Evolutionary conservation across 192 early-diverging fungal genomes (phyloP).

Genomic region (Gigaspora rosea): DNA sequence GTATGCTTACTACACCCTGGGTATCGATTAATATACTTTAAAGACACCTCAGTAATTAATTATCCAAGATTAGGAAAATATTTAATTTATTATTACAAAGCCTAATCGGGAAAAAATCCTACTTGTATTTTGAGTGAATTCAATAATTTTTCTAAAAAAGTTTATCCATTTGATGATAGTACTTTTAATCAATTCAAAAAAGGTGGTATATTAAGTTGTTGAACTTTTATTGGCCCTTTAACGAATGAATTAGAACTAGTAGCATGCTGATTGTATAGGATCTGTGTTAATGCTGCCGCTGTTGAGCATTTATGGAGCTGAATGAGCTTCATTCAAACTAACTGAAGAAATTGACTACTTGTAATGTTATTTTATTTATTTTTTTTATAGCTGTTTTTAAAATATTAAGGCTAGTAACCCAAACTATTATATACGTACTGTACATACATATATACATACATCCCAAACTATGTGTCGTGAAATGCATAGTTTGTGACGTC

Average conservation of each 20-base stretch:
- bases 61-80: slow-evolving; percentile 7
- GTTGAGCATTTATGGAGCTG: not conserved
- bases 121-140: not conserved
- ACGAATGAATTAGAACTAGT: slow-evolving; percentile 7
- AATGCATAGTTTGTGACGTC: too few relatives aligned
- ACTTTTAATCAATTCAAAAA: slow-evolving; percentile 1
- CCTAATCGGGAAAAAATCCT: not conserved
- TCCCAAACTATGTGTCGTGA: too few relatives aligned
- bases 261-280: not conserved
- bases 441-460: too few relatives aligned
- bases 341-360: not conserved
- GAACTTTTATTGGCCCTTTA: not conserved
- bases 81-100: slow-evolving; percentile 4
- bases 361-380: not conserved
- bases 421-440: too few relatives aligned
- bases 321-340: not conserved
- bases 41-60: not conserved
- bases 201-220: not conserved
- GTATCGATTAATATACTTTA: slow-evolving; percentile 7
- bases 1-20: slow-evolving; percentile 14
- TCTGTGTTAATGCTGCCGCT: slow-evolving; percentile 6
- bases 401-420: too few relatives aligned
- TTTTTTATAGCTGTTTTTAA: not conserved
- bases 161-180: slow-evolving; percentile 17
- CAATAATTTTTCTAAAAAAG: not conserved